A percentile compares a stretch with the other conserved stretches of the same genome.
phyloP scores from a whole-genome alignment of 1,139 yeast species.

The Fermentozyma sake region DNA sequence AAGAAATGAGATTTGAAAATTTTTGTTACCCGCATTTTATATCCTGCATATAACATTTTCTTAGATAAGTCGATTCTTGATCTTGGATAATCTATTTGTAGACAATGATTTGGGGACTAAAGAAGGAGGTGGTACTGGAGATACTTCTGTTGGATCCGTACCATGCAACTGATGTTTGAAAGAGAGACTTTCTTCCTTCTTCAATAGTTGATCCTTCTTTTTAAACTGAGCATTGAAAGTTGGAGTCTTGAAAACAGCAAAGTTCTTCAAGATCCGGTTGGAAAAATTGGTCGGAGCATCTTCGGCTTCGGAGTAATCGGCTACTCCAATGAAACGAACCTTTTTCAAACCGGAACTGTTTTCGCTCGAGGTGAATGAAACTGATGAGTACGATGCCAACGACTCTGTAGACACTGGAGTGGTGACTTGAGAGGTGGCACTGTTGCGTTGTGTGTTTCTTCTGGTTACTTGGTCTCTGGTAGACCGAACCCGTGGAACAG shows the following conservation, averaged over 20 bases:
- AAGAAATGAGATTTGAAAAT: no score
- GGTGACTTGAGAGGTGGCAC: conserved; percentile 15
- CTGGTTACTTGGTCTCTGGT: conserved; percentile 32
- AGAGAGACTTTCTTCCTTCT: conserved; percentile 51
- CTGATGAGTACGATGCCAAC: conserved; percentile 9
- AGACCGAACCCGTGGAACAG: conserved; percentile 2
- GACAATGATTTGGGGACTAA: conserved; percentile 2
- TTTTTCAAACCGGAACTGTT: conserved; percentile 22
- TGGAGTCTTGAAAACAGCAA: conserved; percentile 36
- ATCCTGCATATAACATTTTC: background rate
- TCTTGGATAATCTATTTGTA: conserved; percentile 8
- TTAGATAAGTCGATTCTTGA: conserved; percentile 9
- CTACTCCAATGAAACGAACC: conserved; percentile 52
- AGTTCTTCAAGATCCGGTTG: conserved; percentile 43
- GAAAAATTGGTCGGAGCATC: conserved; percentile 52
- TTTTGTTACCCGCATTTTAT: conserved; percentile 1
- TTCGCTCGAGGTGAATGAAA: conserved; percentile 8
- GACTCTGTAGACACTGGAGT: conserved; percentile 6
- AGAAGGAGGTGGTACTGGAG: conserved; percentile 1
- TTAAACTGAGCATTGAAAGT: conserved; percentile 15
- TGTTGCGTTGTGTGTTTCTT: conserved; percentile 30
- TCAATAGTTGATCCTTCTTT: conserved; percentile 41
- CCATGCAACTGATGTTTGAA: conserved; percentile 34
- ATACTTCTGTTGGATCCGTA: conserved; percentile 4
- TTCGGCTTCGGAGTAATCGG: conserved; percentile 48